Evolutionary conservation across 495 filamentous ascomycete species (phyloP), one percentile per base, ranked within the genome.

Genomic region (Neurospora tetrasperma): DNA sequence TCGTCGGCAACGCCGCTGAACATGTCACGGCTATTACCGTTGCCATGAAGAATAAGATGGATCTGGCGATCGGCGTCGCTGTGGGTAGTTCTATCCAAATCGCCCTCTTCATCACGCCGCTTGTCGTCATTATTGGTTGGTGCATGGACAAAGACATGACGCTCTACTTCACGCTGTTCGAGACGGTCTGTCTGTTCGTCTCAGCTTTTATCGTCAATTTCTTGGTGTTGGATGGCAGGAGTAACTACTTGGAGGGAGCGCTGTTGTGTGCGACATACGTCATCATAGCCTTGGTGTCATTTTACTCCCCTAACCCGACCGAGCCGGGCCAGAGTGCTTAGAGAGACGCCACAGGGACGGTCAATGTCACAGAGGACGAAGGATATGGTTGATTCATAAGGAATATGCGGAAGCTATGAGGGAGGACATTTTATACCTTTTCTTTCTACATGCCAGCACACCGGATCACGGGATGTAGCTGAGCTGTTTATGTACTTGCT

Each of bases 1-100:
- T 97, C 73, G 93, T 97, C 12, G 93, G 94, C 72, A 97, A 97
- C 75, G 94, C 94, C 1, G 94, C 94, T 0, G 94, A 97, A 84
- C 94, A 97, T 84, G 91, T 96, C 8, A 97, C 93, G 1, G 93
- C 94, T 1, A 92, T 97, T 44, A 92, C 89, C 38, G 93, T 97
- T 9, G 94, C 94, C 7, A 87, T 88, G 74, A 97, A 97, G 85
- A 97, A 97, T 83, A 97, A 97, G 84, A 96, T 97, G 94, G 94
- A 97, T 84, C 84, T 97, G 39, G 91, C 94, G 0, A 96, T 97
- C 74, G 94, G 93, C 76, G 92, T 97, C 38, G 94, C 94, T 5
- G 89, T 97, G 23, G 94, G 94, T 16, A 92, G 89, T 69, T 94
- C 90, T 75, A 96, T 97, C 78, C 94, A 97, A 81, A 91, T 91